phyloP scores from a whole-genome alignment of 148 eudicot species.

The Tetragonia tetragonoides region DNA sequence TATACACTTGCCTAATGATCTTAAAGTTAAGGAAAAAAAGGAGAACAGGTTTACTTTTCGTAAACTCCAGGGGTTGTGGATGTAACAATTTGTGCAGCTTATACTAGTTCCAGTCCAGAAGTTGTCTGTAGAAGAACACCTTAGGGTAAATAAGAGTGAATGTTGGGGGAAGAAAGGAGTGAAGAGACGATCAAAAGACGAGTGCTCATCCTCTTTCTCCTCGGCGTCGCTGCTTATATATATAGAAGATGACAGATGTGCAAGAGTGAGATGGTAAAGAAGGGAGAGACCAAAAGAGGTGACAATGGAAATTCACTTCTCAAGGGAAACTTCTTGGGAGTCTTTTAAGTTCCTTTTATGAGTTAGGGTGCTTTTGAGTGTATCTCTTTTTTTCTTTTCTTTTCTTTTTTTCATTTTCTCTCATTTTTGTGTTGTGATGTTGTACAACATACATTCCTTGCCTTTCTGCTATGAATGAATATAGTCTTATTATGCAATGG shows the following conservation, averaged over 20 bases:
- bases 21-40: background rate
- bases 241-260: constrained; percentile 7
- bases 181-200: constrained; percentile 62
- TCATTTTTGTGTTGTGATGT: constrained; percentile 39
- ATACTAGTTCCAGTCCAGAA: constrained; percentile 31
- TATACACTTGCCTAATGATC: constrained; percentile 51
- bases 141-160: constrained; percentile 49
- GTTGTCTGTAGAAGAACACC: constrained; percentile 25
- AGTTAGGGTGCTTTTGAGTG: constrained; percentile 29
- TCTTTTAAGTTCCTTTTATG: constrained; percentile 19
- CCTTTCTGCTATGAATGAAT: constrained; percentile 29
- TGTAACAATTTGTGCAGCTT: constrained; percentile 61
- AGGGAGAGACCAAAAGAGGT: constrained; percentile 15
- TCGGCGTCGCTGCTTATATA: constrained; percentile 46
- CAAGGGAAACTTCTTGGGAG: constrained; percentile 19
- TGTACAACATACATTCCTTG: constrained; percentile 43
- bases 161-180: constrained; percentile 73
- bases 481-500: constrained; percentile 21
- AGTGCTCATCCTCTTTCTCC: constrained; percentile 99
- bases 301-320: constrained; percentile 16
- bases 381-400: background rate
- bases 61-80: constrained; percentile 24
- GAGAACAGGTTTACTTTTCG: constrained; percentile 26
- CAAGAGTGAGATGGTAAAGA: constrained; percentile 14
- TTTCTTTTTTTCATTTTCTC: background rate